Conservation (phyloP, 371 early-diverging fungal genomes). For the Basidiobolus meristosporus region DNA sequence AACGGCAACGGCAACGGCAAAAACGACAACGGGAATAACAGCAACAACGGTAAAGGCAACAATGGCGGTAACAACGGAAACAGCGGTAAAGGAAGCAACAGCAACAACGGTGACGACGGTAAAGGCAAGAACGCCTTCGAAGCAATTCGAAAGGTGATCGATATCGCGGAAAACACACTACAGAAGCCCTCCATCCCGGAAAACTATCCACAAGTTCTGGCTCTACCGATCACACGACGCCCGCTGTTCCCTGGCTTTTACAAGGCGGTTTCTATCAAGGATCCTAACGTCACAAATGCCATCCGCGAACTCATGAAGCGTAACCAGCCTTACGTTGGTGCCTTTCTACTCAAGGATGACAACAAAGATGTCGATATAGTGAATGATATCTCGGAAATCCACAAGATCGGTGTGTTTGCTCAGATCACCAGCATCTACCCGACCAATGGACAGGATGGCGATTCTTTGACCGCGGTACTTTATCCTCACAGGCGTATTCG, state of each 20-base stretch:
- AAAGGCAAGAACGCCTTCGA: not conserved
- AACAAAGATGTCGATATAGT: conserved; percentile 70
- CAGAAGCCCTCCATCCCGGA: conserved; percentile 68
- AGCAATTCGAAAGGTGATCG: not conserved
- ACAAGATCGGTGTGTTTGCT: conserved; percentile 88
- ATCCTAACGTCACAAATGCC: conserved; percentile 75
- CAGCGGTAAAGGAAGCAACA: not conserved
- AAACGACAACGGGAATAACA: too few species aligned
- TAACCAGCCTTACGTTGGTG: conserved; percentile 87
- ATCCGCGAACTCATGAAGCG: conserved; percentile 77
- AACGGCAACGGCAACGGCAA: too few species aligned
- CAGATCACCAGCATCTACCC: conserved; percentile 92
- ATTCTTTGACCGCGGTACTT: conserved; percentile 78
- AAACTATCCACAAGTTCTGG: conserved; percentile 75
- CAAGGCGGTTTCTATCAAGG: conserved; percentile 88
- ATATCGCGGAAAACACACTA: conserved; percentile 25
- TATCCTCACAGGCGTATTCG: conserved; percentile 87
- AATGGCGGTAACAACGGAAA: not conserved
- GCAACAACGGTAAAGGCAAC: too few species aligned
- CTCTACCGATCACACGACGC: conserved; percentile 80
- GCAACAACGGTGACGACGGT: not conserved
- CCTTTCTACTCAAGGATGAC: conserved; percentile 81
- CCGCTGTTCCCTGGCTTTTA: conserved; percentile 94
- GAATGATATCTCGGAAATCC: conserved; percentile 50
- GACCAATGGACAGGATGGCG: conserved; percentile 52